Evolutionary conservation across 2,329 filamentous ascomycete species (phyloP), one percentile per base, ranked within the genome.

Genomic region (Fusarium pseudocircinatum): DNA sequence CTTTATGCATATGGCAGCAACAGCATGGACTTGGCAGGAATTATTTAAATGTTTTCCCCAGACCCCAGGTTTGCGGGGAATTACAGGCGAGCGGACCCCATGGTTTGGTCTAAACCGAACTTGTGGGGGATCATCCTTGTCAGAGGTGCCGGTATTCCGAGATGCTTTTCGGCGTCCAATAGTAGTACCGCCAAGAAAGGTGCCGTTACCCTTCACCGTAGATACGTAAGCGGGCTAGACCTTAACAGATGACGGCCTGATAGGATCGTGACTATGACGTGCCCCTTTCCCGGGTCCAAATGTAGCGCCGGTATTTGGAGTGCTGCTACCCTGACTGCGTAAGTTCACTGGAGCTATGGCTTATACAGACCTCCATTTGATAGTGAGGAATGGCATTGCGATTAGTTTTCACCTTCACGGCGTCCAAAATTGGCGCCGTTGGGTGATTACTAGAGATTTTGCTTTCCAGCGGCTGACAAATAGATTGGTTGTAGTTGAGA

Each of bases 11-110:
- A 20, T 28, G 46, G 46, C 44, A 53, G 37, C 37, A 24, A 43
- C 22, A 20, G 4, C 14, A 28, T 54, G 59, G 39, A 32, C 50
- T 57, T 57, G 50, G 59, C 50, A 37, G 32, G 16, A 57, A 46
- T 57, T 62, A 40, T 52, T 36, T 36, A 62, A 62, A 39, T 20
- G 47, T 28, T 57, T 61, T 32, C 59, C 59, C 59, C 59, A 37
- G 39, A 57, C 59, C 24, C 49, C 26, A 44, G 16, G n/a, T 57
- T 57, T 62, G 59, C 59, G 59, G 39, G 59, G 59, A 37, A 37
- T 39, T 30, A 22, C 26, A 56, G n/a, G 28, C 24, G 15, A 54
- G 22, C 40, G 37, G 16, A 18, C n/a, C 18, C 32, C 22, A 43
- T 43, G 28, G 28, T 24, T 61, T 56, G 49, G 24, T 10, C 39